Evolutionary conservation across 257 asterid species (phyloP).

Genomic region (Anisodus tanguticus): DNA sequence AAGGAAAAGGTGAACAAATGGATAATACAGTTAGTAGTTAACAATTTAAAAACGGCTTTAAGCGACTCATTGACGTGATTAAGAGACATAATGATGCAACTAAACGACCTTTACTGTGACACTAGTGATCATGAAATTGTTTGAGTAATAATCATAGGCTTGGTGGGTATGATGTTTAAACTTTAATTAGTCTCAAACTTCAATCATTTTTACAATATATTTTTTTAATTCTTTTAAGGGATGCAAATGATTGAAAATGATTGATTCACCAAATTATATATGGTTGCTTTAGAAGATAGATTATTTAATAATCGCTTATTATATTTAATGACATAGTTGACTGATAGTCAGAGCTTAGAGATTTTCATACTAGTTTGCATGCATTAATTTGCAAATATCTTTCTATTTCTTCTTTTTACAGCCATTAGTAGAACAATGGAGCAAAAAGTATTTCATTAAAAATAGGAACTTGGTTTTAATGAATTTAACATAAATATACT

Average conservation of each 20-base stretch:
- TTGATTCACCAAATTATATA: constrained; percentile 26
- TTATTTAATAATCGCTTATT: not conserved
- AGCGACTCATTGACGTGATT: constrained; percentile 25
- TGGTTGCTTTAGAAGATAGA: not conserved
- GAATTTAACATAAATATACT: no score
- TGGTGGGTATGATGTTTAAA: constrained; percentile 16
- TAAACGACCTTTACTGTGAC: not conserved
- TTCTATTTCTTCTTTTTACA: not conserved
- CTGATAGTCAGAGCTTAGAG: not conserved
- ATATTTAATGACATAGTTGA: not conserved
- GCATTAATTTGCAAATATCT: not conserved
- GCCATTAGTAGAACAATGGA: not conserved
- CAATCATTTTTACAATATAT: constrained; percentile 13
- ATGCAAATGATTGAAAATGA: constrained; percentile 28
- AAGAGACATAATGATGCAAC: constrained; percentile 22
- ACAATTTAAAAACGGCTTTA: not conserved
- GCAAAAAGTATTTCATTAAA: not conserved
- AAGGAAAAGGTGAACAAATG: no score
- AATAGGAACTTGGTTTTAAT: not conserved
- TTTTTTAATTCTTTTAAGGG: not conserved
- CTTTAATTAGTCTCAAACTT: constrained; percentile 13
- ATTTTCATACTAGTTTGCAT: not conserved
- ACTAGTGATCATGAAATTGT: not conserved
- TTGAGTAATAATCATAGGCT: constrained; percentile 15
- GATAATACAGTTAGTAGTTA: constrained; percentile 4